Evolutionary conservation across 371 early-diverging fungal species (phyloP).

Genomic region (Apophysomyces sp.): DNA sequence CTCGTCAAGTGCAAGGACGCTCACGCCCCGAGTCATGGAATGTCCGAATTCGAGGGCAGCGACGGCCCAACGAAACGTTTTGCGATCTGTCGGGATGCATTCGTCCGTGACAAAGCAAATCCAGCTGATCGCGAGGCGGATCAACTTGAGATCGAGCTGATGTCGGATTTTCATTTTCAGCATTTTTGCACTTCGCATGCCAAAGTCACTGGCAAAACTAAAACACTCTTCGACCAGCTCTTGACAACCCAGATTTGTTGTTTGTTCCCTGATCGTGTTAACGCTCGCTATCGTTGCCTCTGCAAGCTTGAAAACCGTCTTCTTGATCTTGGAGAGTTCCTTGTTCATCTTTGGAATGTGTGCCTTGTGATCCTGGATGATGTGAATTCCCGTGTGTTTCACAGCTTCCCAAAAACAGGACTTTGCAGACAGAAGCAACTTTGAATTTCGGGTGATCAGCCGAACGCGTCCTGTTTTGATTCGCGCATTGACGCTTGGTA

Average conservation of each 20-base stretch:
- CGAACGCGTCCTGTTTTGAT: slow-evolving; percentile 66
- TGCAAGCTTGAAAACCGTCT: slow-evolving; percentile 54
- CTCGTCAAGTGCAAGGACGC: slow-evolving; percentile 35
- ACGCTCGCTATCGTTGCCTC: slow-evolving; percentile 57
- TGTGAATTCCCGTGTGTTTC: slow-evolving; percentile 47
- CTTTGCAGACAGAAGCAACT: slow-evolving; percentile 44
- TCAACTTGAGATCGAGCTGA: slow-evolving; percentile 59
- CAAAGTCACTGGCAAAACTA: slow-evolving; percentile 80
- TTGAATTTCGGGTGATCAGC: slow-evolving; percentile 55
- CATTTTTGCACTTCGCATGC: slow-evolving; percentile 62
- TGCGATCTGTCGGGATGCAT: slow-evolving; percentile 74
- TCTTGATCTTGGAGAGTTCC: slow-evolving; percentile 58
- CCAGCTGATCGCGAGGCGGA: slow-evolving; percentile 82
- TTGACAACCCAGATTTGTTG: slow-evolving; percentile 54
- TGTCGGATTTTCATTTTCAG: slow-evolving; percentile 54
- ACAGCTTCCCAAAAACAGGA: slow-evolving; percentile 44
- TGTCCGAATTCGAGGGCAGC: slow-evolving; percentile 83
- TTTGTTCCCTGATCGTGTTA: slow-evolving; percentile 50
- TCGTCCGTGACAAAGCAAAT: slow-evolving; percentile 79
- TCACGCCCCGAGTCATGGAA: slow-evolving; percentile 65
- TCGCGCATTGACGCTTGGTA: slow-evolving; percentile 51
- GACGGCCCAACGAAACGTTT: slow-evolving; percentile 89
- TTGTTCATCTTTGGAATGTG: slow-evolving; percentile 59
- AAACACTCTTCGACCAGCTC: slow-evolving; percentile 82
- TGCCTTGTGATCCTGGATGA: slow-evolving; percentile 59